Evolutionary conservation across 2,329 filamentous ascomycete species (phyloP).

Genomic region (Talaromyces pinophilus): DNA sequence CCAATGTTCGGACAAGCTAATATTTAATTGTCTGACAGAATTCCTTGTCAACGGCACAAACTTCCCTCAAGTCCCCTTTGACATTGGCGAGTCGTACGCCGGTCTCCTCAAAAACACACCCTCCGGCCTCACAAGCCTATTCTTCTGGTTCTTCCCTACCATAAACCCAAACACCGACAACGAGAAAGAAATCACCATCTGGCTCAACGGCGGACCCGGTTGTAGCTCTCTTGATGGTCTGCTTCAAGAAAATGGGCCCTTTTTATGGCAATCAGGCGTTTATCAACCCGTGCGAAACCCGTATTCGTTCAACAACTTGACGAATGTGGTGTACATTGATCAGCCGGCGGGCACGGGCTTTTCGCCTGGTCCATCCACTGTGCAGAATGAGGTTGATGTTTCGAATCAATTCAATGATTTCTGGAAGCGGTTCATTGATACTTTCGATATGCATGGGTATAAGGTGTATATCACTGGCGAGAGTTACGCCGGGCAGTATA

Average conservation of each 20-base stretch:
- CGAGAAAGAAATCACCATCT: slow-evolving; percentile 39
- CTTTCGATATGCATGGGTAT: slow-evolving; percentile 66
- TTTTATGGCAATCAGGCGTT: slow-evolving; percentile 44
- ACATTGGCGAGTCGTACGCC: slow-evolving; percentile 52
- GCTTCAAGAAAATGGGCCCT: slow-evolving; percentile 49
- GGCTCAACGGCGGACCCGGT: slow-evolving; percentile 53
- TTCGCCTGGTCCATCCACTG: slow-evolving; percentile 63
- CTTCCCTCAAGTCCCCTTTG: slow-evolving; percentile 23
- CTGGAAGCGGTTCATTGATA: slow-evolving; percentile 51
- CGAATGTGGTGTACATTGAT: slow-evolving; percentile 69
- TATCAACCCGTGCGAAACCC: slow-evolving; percentile 51
- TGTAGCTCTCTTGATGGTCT: slow-evolving; percentile 45
- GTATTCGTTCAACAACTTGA: slow-evolving; percentile 61
- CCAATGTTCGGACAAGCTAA: neutral
- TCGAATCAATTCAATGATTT: slow-evolving; percentile 74
- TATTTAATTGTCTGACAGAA: neutral
- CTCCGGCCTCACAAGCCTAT: slow-evolving; percentile 60
- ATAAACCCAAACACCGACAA: slow-evolving; percentile 41
- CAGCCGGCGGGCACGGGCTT: slow-evolving; percentile 63
- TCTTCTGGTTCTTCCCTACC: slow-evolving; percentile 64
- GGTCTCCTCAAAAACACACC: slow-evolving; percentile 55
- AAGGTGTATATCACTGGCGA: slow-evolving; percentile 75
- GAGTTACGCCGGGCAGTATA: slow-evolving; percentile 67
- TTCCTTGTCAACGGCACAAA: slow-evolving; percentile 22
- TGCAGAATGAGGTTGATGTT: slow-evolving; percentile 66